phyloP scores from a whole-genome alignment of 1,284 basidiomycete species.

The Tilletia setariae region DNA sequence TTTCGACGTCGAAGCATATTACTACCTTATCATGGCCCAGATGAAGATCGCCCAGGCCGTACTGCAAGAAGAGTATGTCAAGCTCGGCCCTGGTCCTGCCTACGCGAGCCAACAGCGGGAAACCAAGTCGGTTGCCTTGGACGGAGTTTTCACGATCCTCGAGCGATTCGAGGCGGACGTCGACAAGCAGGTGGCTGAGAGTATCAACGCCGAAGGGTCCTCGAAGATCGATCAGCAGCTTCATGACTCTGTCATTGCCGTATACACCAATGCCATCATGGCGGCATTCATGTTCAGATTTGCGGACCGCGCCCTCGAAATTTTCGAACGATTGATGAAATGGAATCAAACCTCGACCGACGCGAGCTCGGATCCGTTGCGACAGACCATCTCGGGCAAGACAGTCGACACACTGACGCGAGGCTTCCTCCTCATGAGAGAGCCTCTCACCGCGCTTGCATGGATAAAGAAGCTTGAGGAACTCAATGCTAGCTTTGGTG shows the following conservation, averaged over 20 bases:
- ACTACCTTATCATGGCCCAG: too few relatives aligned
- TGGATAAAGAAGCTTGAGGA: constrained; percentile 36
- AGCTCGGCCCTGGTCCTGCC: too few relatives aligned
- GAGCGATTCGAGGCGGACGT: too few relatives aligned
- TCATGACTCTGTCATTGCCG: neutral
- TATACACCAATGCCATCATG: constrained; percentile 44
- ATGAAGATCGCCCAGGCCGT: too few relatives aligned
- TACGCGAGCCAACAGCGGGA: too few relatives aligned
- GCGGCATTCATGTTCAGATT: neutral
- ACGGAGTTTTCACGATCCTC: too few relatives aligned
- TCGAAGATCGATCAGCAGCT: too few relatives aligned
- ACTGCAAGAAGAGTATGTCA: too few relatives aligned
- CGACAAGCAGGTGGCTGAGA: too few relatives aligned
- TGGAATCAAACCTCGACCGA: neutral
- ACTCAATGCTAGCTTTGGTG: constrained; percentile 10
- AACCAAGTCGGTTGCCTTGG: too few relatives aligned
- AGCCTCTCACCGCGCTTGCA: constrained; percentile 31
- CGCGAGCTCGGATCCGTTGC: neutral
- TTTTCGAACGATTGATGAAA: constrained; percentile 1
- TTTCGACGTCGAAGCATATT: too few relatives aligned
- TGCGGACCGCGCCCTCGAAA: constrained; percentile 4
- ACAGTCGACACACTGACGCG: constrained; percentile 54
- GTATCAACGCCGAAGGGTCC: too few relatives aligned
- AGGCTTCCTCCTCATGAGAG: constrained; percentile 36
- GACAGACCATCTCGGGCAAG: neutral